Evolutionary conservation across 257 asterid species (phyloP), one percentile per base, ranked within the genome.

Genomic region (Nicotiana knightiana): DNA sequence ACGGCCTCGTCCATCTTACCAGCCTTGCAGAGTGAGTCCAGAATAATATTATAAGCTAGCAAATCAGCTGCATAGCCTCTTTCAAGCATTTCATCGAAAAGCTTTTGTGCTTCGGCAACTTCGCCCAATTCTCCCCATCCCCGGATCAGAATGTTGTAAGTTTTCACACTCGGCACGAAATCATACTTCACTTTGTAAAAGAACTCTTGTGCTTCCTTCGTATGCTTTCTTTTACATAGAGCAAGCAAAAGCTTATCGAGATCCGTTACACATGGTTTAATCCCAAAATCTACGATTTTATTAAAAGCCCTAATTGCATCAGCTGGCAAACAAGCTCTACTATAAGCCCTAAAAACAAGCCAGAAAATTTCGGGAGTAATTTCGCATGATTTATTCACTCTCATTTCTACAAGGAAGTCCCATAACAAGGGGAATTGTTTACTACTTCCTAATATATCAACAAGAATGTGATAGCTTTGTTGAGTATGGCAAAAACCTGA

Each of bases 81-180:
- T 32, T 87, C 90, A 68, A 91, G 88, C 97, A 96, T 92, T 91
- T 92, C 99, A 53, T 93, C 97, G 6, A 93, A 96, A 84, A 96
- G 77, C 67, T 87, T 90, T 35, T 87, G 91, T 1, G 93, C 97
- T 4, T 68, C 64, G 32, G 54, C 85, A 10, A 84, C 43, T 28
- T 93, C 94, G 0, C 97, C 95, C 30, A 85, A 82, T 54, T 88
- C 97, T 2, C 97, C 98, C 98, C 98, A 94, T 1, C 98, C 97
- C 76, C 83, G 85, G n/a, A 93, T 89, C 90, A 96, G 67, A 86
- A 96, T 96, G 89, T 96, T 96, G 79, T 93, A 94, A 35, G 92
- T 88, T 82, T 96, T 93, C 35, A 87, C 88, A 46, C 77, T 89
- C 1, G 91, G 90, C 15, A 81, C 61, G 80, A 91, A 88, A 46